phyloP scores from a whole-genome alignment of 1,284 basidiomycete genomes.

The Austropuccinia psidii region DNA sequence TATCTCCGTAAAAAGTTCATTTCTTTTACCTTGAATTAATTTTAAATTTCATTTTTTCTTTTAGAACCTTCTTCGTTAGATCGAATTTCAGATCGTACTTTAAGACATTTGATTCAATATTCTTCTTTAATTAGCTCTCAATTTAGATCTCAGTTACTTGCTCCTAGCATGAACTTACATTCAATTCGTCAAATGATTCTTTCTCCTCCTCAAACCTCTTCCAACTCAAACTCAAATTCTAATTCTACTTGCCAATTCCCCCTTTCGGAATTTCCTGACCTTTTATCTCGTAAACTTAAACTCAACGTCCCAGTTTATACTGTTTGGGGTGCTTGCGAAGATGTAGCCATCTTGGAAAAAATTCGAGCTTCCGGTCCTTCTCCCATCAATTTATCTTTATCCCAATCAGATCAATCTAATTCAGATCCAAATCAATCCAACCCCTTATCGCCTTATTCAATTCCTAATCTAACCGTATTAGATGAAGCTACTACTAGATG shows the following conservation, averaged over 20 bases:
- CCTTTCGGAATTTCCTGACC: slow-evolving; percentile 86
- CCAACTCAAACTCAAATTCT: slow-evolving; percentile 43
- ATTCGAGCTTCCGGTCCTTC: slow-evolving; percentile 42
- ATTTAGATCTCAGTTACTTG: slow-evolving; percentile 65
- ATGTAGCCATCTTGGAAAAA: slow-evolving; percentile 66
- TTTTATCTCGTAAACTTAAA: slow-evolving; percentile 71
- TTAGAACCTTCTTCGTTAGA: slow-evolving; percentile 42
- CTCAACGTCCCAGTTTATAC: slow-evolving; percentile 88
- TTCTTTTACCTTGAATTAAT: neutral
- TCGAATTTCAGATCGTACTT: slow-evolving; percentile 51
- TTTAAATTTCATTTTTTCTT: neutral
- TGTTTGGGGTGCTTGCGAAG: slow-evolving; percentile 96
- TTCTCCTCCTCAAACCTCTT: slow-evolving; percentile 50
- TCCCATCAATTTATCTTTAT: slow-evolving; percentile 35
- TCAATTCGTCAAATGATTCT: slow-evolving; percentile 42
- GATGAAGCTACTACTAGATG: slow-evolving; percentile 89
- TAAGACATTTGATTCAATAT: slow-evolving; percentile 93
- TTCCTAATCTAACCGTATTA: slow-evolving; percentile 74
- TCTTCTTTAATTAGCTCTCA: slow-evolving; percentile 83
- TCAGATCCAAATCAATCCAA: slow-evolving; percentile 23
- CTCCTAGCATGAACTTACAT: slow-evolving; percentile 38
- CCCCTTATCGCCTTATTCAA: slow-evolving; percentile 41
- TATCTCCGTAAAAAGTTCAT: neutral
- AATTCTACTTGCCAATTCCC: slow-evolving; percentile 43
- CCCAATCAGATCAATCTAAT: neutral